Conservation (phyloP, 148 eudicot species). For the Rhododendron vialii region DNA sequence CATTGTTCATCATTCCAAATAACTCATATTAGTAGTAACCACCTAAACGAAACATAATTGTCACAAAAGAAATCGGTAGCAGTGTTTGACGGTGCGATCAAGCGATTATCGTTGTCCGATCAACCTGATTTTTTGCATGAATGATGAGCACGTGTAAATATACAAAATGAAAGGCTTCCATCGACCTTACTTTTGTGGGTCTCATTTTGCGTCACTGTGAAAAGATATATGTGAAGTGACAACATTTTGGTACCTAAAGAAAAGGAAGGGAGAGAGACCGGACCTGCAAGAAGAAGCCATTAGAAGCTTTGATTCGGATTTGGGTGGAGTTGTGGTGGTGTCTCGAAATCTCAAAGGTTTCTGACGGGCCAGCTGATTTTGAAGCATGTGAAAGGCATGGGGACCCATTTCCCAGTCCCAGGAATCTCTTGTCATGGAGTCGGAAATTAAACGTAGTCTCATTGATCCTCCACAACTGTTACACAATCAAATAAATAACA, state of each 20-base stretch:
- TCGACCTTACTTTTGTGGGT: not conserved
- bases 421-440: conserved; percentile 4
- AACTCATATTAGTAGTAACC: too few species aligned
- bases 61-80: too few species aligned
- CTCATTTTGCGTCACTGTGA: too few species aligned
- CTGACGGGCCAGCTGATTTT: not conserved
- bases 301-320: not conserved
- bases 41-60: too few species aligned
- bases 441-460: not conserved
- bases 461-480: conserved; percentile 3
- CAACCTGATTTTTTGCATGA: too few species aligned
- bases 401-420: not conserved
- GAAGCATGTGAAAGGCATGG: not conserved
- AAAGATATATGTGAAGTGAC: not conserved
- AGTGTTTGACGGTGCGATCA: not conserved
- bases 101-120: too few species aligned
- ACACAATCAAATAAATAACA: not conserved
- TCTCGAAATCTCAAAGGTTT: not conserved
- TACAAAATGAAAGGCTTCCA: not conserved
- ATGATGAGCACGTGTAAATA: not conserved
- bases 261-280: not conserved
- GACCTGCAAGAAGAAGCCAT: conserved; percentile 5
- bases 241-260: not conserved
- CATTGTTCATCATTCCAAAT: too few species aligned
- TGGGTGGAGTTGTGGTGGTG: not conserved